A percentile compares a stretch with the other conserved stretches of the same genome.
These are phyloP conservation scores for Neurospora tetrasperma DNA, from an alignment of 495 filamentous ascomycete species.

Conservation along the genomic window DNA sequence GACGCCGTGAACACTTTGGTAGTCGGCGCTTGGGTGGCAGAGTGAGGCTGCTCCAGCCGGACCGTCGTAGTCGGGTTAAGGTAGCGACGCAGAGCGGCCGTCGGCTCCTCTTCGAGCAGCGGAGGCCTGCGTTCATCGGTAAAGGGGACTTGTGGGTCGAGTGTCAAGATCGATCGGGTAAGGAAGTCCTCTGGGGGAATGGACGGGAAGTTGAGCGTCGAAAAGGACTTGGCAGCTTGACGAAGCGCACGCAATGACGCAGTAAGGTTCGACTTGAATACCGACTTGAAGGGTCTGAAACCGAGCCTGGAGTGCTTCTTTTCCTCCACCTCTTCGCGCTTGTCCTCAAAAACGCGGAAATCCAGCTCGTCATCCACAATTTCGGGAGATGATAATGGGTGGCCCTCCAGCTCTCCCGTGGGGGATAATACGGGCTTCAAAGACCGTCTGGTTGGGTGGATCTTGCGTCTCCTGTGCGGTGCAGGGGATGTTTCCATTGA, in stretches of 20 bases:
- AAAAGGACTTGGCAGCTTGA: slow-evolving; percentile 75
- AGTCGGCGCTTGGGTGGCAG: slow-evolving; percentile 19
- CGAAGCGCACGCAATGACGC: slow-evolving; percentile 81
- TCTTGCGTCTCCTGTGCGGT: slow-evolving; percentile 23
- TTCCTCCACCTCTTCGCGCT: slow-evolving; percentile 13
- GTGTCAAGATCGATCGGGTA: slow-evolving; percentile 71
- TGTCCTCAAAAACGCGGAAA: slow-evolving; percentile 33
- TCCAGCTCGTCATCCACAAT: slow-evolving; percentile 31
- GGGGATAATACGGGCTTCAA: slow-evolving; percentile 35
- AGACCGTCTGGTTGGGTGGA: slow-evolving; percentile 31
- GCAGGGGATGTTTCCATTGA: slow-evolving; percentile 31
- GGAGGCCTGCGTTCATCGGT: slow-evolving; percentile 82
- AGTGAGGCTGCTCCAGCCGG: slow-evolving; percentile 48
- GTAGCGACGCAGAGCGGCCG: slow-evolving; percentile 81
- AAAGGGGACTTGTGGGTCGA: slow-evolving; percentile 61
- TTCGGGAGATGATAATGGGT: slow-evolving; percentile 36
- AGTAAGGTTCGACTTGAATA: slow-evolving; percentile 89
- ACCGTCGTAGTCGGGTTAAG: slow-evolving; percentile 71
- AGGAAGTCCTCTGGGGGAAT: slow-evolving; percentile 83
- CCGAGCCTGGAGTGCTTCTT: slow-evolving; percentile 26
- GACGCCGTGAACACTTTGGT: slow-evolving; percentile 52
- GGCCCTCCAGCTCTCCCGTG: slow-evolving; percentile 27
- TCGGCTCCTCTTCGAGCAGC: slow-evolving; percentile 63
- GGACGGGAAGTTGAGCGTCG: slow-evolving; percentile 59
- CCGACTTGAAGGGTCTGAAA: slow-evolving; percentile 37